A percentile compares a stretch with the other conserved stretches of the same genome.
These are phyloP conservation scores for Xylaria intraflava DNA, from an alignment of 495 filamentous ascomycete species.

Conservation along the genomic window DNA sequence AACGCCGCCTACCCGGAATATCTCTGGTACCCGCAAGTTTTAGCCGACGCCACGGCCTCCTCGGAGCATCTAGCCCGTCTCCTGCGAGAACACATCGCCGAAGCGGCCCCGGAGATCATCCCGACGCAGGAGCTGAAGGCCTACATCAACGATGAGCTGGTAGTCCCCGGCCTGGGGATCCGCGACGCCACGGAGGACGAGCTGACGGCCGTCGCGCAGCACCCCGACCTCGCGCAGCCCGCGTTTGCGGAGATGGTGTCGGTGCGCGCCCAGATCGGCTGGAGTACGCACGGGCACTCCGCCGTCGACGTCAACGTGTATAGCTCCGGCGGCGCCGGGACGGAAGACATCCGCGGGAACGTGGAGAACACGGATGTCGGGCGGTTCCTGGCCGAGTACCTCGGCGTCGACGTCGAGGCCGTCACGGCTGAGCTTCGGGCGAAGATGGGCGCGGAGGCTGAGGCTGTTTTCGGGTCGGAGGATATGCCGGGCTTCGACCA, in stretches of 20 bases:
- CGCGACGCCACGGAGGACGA: constrained; percentile 65
- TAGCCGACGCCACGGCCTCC: constrained; percentile 76
- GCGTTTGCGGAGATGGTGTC: constrained; percentile 82
- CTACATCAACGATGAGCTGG: constrained; percentile 55
- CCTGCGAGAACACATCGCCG: constrained; percentile 51
- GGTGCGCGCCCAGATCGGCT: constrained; percentile 80
- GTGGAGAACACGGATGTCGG: constrained; percentile 94
- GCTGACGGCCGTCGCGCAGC: constrained; percentile 54
- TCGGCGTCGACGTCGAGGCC: constrained; percentile 68
- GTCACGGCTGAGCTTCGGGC: constrained; percentile 68
- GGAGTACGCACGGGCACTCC: constrained; percentile 86
- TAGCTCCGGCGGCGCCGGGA: constrained; percentile 48
- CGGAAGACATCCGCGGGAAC: constrained; percentile 62
- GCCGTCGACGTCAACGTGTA: constrained; percentile 92
- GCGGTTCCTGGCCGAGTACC: constrained; percentile 67
- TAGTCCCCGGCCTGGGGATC: constrained; percentile 67
- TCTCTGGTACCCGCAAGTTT: constrained; percentile 74
- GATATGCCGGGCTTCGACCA: constrained; percentile 12
- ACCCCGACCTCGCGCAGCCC: constrained; percentile 44
- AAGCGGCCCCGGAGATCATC: constrained; percentile 18
- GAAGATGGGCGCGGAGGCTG: constrained; percentile 40
- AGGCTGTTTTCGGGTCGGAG: background rate
- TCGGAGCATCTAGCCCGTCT: constrained; percentile 58
- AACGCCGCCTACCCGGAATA: constrained; percentile 50
- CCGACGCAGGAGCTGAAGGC: constrained; percentile 37